These are phyloP conservation scores for Lathyrus tuberosus DNA, from an alignment of 306 rosid genomes.

Conservation along the genomic window DNA sequence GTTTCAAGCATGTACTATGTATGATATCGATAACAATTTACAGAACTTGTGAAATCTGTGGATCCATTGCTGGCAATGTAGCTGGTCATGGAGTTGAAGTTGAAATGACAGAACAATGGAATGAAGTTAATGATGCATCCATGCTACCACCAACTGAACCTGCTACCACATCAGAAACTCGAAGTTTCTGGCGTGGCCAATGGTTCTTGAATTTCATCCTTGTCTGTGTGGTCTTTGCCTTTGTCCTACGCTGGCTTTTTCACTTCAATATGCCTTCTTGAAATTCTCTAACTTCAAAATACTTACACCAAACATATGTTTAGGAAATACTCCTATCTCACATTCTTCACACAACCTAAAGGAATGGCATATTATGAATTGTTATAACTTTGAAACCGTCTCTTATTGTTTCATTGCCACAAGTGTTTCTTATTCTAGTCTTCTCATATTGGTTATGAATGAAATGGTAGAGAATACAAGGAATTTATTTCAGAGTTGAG, in stretches of 20 bases:
- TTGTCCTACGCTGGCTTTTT: slow-evolving; percentile 71
- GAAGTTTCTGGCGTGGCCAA: slow-evolving; percentile 47
- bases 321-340: too few species aligned
- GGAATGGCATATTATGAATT: too few species aligned
- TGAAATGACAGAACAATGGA: slow-evolving; percentile 58
- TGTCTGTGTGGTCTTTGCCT: slow-evolving; percentile 71
- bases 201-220: slow-evolving; percentile 69
- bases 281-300: slow-evolving; percentile 2
- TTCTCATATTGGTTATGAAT: too few species aligned
- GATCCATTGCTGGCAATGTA: slow-evolving; percentile 66
- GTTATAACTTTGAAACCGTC: too few species aligned
- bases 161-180: slow-evolving; percentile 44
- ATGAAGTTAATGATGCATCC: slow-evolving; percentile 50
- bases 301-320: too few species aligned
- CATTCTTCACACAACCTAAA: too few species aligned
- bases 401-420: too few species aligned
- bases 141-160: slow-evolving; percentile 41
- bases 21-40: background rate
- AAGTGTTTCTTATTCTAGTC: too few species aligned
- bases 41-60: slow-evolving; percentile 80
- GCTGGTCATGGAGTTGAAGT: slow-evolving; percentile 47
- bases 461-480: too few species aligned
- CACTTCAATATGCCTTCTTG: slow-evolving; percentile 74
- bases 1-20: background rate
- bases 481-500: too few species aligned